Evolutionary conservation across 2,329 filamentous ascomycete species (phyloP).

Genomic region (Aschersonia sp.): DNA sequence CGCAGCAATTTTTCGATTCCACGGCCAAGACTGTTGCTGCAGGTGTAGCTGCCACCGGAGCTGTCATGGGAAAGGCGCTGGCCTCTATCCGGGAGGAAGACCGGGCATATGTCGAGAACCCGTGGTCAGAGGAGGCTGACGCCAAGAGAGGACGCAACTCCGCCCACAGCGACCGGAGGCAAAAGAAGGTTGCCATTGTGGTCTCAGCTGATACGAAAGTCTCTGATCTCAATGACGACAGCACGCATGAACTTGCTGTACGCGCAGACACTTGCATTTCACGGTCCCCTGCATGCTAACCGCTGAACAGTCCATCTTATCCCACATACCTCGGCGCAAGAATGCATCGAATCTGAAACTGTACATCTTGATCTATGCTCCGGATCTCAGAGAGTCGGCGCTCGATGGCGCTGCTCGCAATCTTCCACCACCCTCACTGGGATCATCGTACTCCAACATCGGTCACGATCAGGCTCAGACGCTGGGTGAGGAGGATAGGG

Average conservation of each 20-base stretch:
- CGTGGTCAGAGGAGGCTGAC: slow-evolving; percentile 84
- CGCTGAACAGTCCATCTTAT: slow-evolving; percentile 57
- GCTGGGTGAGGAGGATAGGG: slow-evolving; percentile 48
- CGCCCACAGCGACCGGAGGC: slow-evolving; percentile 29
- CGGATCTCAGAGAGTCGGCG: slow-evolving; percentile 54
- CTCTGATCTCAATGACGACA: slow-evolving; percentile 42
- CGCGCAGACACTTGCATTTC: slow-evolving; percentile 17
- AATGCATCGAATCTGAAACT: slow-evolving; percentile 62
- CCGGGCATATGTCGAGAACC: slow-evolving; percentile 67
- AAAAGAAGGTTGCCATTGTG: slow-evolving; percentile 75
- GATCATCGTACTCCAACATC: slow-evolving; percentile 83
- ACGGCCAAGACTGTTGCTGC: slow-evolving; percentile 71
- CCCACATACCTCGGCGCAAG: slow-evolving; percentile 67
- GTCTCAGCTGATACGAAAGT: slow-evolving; percentile 62
- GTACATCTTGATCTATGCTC: slow-evolving; percentile 82
- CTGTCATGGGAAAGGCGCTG: slow-evolving; percentile 68
- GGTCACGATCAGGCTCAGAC: slow-evolving; percentile 56
- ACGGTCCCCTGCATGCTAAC: slow-evolving; percentile 1
- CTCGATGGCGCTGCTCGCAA: slow-evolving; percentile 36
- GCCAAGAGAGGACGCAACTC: slow-evolving; percentile 37
- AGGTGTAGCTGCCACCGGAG: slow-evolving; percentile 69
- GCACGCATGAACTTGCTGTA: slow-evolving; percentile 69
- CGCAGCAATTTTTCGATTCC: slow-evolving; percentile 75
- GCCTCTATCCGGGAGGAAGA: slow-evolving; percentile 76
- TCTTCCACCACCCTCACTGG: slow-evolving; percentile 47